Evolutionary conservation across 768 basidiomycete species (phyloP).

Genomic region (Leccinellum rugosiceps): DNA sequence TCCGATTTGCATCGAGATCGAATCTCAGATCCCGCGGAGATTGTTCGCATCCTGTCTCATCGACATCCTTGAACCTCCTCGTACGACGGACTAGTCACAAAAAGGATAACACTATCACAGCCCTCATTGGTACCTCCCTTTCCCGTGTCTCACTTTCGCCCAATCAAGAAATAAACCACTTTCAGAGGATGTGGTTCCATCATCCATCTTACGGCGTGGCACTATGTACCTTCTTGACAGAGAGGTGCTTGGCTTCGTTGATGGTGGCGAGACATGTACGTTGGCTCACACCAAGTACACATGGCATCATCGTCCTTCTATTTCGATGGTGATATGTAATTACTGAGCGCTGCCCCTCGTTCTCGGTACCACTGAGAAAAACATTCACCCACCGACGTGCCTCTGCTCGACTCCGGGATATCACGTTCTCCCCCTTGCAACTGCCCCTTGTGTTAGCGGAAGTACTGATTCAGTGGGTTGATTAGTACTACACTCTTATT

Average conservation of each 20-base stretch:
- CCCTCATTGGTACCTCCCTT: background rate
- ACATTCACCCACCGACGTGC: background rate
- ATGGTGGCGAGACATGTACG: background rate
- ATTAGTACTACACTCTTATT: background rate
- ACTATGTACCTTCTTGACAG: background rate
- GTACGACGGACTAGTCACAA: slow-evolving; percentile 3
- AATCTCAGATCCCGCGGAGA: slow-evolving; percentile 28
- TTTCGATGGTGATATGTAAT: background rate
- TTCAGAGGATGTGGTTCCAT: no score
- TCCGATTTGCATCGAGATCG: slow-evolving; percentile 23
- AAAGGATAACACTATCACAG: background rate
- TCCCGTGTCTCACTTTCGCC: background rate
- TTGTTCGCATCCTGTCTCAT: slow-evolving; percentile 9
- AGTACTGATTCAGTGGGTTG: background rate
- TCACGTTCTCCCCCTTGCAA: background rate
- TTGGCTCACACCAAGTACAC: background rate
- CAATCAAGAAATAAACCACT: background rate
- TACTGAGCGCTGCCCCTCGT: background rate
- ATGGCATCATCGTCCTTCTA: background rate
- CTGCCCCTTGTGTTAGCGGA: background rate
- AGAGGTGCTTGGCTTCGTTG: background rate
- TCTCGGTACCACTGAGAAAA: background rate
- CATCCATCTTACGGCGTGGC: background rate
- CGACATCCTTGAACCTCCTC: slow-evolving; percentile 8
- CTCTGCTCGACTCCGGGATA: background rate